Base-by-base conservation (phyloP, 106 monocot species). In the Cymbidium sinense region DNA sequence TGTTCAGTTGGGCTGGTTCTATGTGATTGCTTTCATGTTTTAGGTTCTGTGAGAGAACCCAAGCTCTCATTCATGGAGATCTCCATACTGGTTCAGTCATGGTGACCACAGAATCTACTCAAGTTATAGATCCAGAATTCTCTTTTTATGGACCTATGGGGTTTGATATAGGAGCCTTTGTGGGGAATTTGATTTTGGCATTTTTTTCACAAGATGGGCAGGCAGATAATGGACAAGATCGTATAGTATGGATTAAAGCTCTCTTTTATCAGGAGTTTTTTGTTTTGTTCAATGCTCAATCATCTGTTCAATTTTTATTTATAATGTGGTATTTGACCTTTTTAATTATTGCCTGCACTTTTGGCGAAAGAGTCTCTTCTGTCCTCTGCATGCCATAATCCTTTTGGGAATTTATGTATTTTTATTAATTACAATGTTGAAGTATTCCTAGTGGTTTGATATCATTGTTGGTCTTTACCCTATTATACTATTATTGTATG, bases 91-190 rank as follows among this genome's bases (percentile, higher is more conserved):
- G 94, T 75, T 95, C 98, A 20, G 52, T 99, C 54, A 99, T 99
- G 94, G 94, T 95, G 81, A 99, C 98, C 20, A 47, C 19, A 34
- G 86, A 92, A 77, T 99, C 98, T 39, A 99, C 94, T 23, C 94
- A 99, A 67, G 94, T 99, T 30, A 94, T 95, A 47, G 94, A 99
- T 86, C 94, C 98, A 39, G 98, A 99, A 79, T 99, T 99, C 87
- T 88, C 92, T 58, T 99, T 99, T 75, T 95, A 94, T 83, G 98
- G 94, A 28, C 98, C 98, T 39, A 99, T 99, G 98, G 94, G 98
- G 9, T 99, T 87, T 87, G 98, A 99, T 72, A 90, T 94, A 72
- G 98, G 98, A 69, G 98, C 98, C n/a, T 89, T 85, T 80, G 35
- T 99, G 10, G 98, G 98, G 39, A 99, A 99, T 77, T 79, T 99